Base-by-base conservation (phyloP, 257 asterid genomes). In the Capsicum baccatum region DNA sequence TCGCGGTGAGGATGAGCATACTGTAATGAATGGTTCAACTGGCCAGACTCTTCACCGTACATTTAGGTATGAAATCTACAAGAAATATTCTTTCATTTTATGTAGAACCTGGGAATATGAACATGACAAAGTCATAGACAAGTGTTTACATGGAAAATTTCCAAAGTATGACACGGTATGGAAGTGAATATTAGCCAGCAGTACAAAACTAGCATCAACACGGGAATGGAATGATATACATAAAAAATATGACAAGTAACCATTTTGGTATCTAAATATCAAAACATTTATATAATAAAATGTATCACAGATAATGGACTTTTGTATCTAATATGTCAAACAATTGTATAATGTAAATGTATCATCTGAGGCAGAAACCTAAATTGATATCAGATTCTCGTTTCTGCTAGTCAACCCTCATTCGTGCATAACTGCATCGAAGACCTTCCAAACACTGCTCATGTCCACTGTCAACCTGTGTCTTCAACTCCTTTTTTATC, bases 21-120 rank as follows among this genome's bases (percentile, higher is more conserved):
- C 87, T 50, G 11, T 95, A 79, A 92, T 93, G 68, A 89, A 93
- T 85, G 94, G 97, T 64, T 83, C 74, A 74, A 91, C 94, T 0
- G 98, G 97, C 88, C 85, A 89, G 83, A 55, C 86, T 35, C 50
- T 90, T 82, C 84, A 84, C 87, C 96, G 97, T 66, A 89, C 97
- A 74, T 96, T 92, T 92, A 94, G 98, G 99, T 95, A 84, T 7
- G 81, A 9, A 12, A 74, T 62, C 82, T 82, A 52, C 79, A 35
- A 5, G 26, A 76, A 76, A 52, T 52, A 52, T 13, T 57, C 47
- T 55, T n/a, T 26, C 63, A 39, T 39, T 39, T 39, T 4, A 39
- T 39, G 42, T 39, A 39, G 42, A 39, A 39, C 5, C 42, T 39
- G 42, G 42, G 42, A 39, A 39, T 4, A 39, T 39, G 42, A 4